Base-by-base conservation (phyloP, 345 rosid species). In the Bruguiera gymnorhiza region DNA sequence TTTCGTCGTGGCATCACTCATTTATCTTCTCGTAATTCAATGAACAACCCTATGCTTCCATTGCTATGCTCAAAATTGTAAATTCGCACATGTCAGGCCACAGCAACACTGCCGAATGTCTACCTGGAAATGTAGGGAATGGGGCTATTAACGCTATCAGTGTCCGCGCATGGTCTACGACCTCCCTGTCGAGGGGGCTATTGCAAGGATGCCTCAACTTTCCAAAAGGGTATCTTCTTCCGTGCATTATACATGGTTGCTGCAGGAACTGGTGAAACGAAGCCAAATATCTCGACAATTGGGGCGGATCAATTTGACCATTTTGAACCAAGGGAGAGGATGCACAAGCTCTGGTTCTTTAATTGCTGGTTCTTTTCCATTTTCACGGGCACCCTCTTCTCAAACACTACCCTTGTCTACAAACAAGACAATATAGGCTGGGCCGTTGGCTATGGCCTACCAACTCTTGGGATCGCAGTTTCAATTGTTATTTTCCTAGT, bases 261-360 rank as follows among this genome's bases (percentile, higher is more conserved):
- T 6, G 6, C 67, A 0, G 89, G 90, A 11, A 79, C 85, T 0
- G 91, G 89, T 0, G 91, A 88, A 20, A 86, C 91, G 60, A 88
- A 88, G 63, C 88, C 89, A 2, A 88, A 86, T 70, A 86, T 88
- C 21, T 85, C 88, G 5, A 86, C 88, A 23, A 79, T 86, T 84
- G 91, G 94, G 0, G 94, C 91, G 1, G 88, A 88, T 69, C 91
- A 86, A 34, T 86, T 88, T 2, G 91, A 88, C 57, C 85, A 88
- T 26, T 78, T 76, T 29, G 86, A 85, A 60, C 88, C 86, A 0
- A 86, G 75, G 46, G 91, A 88, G 70, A 81, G 81, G 75, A 24
- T 21, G 23, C 89, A 88, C 4, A 88, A 88, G 79, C 73, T 85
- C 32, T 86, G 89, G 2, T 86, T 86, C 80, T 88, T 88, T 56